These are phyloP conservation scores for Exophiala oligosperma DNA, from an alignment of 2,329 filamentous ascomycete species.

Conservation along the genomic window DNA sequence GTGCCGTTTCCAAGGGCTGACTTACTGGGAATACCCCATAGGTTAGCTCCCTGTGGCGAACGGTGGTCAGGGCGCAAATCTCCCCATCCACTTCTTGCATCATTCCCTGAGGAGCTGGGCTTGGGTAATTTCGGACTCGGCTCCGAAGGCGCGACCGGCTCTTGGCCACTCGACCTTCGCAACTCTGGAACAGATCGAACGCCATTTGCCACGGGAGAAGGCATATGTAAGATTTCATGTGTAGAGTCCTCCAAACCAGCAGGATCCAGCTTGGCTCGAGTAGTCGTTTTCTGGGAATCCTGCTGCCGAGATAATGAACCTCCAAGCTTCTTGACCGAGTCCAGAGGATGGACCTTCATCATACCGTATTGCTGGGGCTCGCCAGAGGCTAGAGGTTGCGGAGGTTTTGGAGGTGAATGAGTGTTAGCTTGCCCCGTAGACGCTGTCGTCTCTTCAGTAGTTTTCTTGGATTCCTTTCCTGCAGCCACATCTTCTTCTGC, in stretches of 20 bases:
- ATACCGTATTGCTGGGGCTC: slow-evolving; percentile 61
- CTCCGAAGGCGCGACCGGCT: slow-evolving; percentile 9
- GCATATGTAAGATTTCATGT: slow-evolving; percentile 14
- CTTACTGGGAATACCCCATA: slow-evolving; percentile 61
- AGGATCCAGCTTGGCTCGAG: slow-evolving; percentile 13
- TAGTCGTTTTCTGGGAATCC: slow-evolving; percentile 35
- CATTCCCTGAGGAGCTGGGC: slow-evolving; percentile 16
- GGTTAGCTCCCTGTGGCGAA: slow-evolving; percentile 45
- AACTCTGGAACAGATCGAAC: slow-evolving; percentile 16
- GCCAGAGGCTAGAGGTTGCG: slow-evolving; percentile 57
- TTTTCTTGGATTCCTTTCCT: slow-evolving; percentile 26
- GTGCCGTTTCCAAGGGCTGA: slow-evolving; percentile 64
- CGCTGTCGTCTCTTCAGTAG: slow-evolving; percentile 22
- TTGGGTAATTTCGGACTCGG: slow-evolving; percentile 26
- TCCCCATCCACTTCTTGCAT: slow-evolving; percentile 27
- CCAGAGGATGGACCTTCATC: slow-evolving; percentile 62
- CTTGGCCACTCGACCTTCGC: slow-evolving; percentile 16
- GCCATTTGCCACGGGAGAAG: slow-evolving; percentile 35
- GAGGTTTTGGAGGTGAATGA: slow-evolving; percentile 59
- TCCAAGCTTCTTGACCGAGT: slow-evolving; percentile 49
- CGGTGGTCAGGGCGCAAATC: slow-evolving; percentile 36
- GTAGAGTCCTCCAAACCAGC: slow-evolving; percentile 9
- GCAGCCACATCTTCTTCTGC: not conserved
- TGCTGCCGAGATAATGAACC: slow-evolving; percentile 34
- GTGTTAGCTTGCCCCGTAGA: slow-evolving; percentile 31